These are phyloP conservation scores for Leishmania aethiopica DNA, from an alignment of 208 protist genomes.

Conservation along the genomic window DNA sequence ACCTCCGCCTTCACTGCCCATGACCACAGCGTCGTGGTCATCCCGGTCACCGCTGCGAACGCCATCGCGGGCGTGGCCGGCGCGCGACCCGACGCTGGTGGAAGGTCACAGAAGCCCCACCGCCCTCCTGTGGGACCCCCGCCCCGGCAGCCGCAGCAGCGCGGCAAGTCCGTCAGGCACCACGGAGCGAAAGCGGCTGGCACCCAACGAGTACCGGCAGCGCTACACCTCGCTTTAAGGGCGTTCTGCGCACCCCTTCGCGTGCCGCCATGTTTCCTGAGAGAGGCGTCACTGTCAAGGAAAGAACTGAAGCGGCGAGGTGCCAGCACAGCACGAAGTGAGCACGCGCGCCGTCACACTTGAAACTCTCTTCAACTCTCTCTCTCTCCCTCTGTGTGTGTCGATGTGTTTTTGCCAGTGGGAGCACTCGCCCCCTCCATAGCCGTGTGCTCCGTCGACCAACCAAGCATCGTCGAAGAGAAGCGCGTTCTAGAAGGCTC, in stretches of 20 bases:
- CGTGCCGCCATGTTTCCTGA: neutral
- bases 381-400: neutral
- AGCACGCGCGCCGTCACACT: neutral
- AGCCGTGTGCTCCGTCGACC: neutral
- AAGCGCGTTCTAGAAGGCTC: neutral
- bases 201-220: slow-evolving; percentile 34
- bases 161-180: neutral
- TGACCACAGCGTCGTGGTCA: neutral
- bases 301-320: neutral
- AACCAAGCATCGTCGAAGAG: neutral
- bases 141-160: neutral
- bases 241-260: neutral
- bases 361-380: neutral
- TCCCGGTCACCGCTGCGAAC: slow-evolving; percentile 5
- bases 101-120: neutral
- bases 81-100: neutral
- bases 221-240: slow-evolving; percentile 33
- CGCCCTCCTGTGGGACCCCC: neutral
- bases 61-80: neutral
- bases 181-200: slow-evolving; percentile 9
- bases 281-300: neutral
- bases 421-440: neutral
- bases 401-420: neutral
- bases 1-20: neutral
- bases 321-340: neutral